These are phyloP conservation scores for Hymenoscyphus fructigenus DNA, from an alignment of 2,329 filamentous ascomycete species.

Conservation along the genomic window DNA sequence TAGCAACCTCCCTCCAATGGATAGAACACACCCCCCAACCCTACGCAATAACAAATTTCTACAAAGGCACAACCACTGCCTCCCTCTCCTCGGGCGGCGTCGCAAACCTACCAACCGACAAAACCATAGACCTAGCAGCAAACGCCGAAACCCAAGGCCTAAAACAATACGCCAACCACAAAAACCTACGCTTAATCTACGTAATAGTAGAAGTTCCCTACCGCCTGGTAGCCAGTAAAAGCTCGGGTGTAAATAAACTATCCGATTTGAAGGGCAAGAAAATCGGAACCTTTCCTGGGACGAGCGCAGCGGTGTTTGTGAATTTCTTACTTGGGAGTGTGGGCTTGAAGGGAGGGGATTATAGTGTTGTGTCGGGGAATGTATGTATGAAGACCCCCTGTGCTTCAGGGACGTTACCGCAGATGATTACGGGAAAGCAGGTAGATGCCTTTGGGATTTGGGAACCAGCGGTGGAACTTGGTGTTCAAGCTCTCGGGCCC, in stretches of 20 bases:
- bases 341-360: slow-evolving; percentile 11
- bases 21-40: slow-evolving; percentile 22
- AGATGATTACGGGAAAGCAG: slow-evolving; percentile 14
- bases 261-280: slow-evolving; percentile 22
- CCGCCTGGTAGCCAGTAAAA: slow-evolving; percentile 20
- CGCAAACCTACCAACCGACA: slow-evolving; percentile 17
- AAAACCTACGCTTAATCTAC: slow-evolving; percentile 21
- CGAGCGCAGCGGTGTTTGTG: slow-evolving; percentile 18
- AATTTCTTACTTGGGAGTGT: slow-evolving; percentile 15
- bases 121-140: slow-evolving; percentile 17
- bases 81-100: slow-evolving; percentile 11
- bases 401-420: slow-evolving; percentile 16
- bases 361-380: slow-evolving; percentile 15
- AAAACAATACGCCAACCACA: slow-evolving; percentile 17
- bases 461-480: slow-evolving; percentile 14
- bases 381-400: slow-evolving; percentile 18
- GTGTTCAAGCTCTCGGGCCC: slow-evolving; percentile 7
- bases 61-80: slow-evolving; percentile 8
- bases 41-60: slow-evolving; percentile 17
- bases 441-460: slow-evolving; percentile 20
- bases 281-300: slow-evolving; percentile 16
- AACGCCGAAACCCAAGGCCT: slow-evolving; percentile 24
- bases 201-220: slow-evolving; percentile 18
- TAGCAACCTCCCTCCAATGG: slow-evolving; percentile 9
- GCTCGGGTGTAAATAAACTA: slow-evolving; percentile 7